Evolutionary conservation across 2,329 filamentous ascomycete species (phyloP).

Genomic region (Teratosphaeria pseudoeucalypti): DNA sequence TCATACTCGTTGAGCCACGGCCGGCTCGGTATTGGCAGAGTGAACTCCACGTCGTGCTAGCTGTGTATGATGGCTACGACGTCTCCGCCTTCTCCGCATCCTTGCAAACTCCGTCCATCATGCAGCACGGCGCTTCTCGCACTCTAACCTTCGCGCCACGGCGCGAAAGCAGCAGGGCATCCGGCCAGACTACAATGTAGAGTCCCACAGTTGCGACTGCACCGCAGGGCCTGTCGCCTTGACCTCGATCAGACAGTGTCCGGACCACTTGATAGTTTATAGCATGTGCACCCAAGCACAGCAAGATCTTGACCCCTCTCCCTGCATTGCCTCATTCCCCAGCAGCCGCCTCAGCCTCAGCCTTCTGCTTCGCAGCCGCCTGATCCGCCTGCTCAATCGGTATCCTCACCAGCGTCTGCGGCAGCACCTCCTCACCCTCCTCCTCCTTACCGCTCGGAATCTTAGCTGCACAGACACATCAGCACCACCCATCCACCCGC

Average conservation of each 20-base stretch:
- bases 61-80: too few species aligned
- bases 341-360: slow-evolving; percentile 12
- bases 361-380: slow-evolving; percentile 13
- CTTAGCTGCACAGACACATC: slow-evolving; percentile 45
- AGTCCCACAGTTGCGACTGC: not conserved
- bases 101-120: too few species aligned
- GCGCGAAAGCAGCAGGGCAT: not conserved
- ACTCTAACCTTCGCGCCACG: too few species aligned
- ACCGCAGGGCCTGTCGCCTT: not conserved
- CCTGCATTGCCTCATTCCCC: not conserved
- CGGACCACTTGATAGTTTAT: not conserved
- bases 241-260: not conserved
- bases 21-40: too few species aligned
- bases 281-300: not conserved
- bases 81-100: too few species aligned
- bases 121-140: too few species aligned
- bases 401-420: slow-evolving; percentile 74
- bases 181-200: not conserved
- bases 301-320: not conserved
- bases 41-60: too few species aligned
- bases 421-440: slow-evolving; percentile 42
- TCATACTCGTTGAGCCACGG: too few species aligned
- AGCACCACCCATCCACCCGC: not conserved
- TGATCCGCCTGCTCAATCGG: slow-evolving; percentile 57
- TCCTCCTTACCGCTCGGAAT: slow-evolving; percentile 49